Conservation (phyloP, 768 basidiomycete species). For the Mycena metata region DNA sequence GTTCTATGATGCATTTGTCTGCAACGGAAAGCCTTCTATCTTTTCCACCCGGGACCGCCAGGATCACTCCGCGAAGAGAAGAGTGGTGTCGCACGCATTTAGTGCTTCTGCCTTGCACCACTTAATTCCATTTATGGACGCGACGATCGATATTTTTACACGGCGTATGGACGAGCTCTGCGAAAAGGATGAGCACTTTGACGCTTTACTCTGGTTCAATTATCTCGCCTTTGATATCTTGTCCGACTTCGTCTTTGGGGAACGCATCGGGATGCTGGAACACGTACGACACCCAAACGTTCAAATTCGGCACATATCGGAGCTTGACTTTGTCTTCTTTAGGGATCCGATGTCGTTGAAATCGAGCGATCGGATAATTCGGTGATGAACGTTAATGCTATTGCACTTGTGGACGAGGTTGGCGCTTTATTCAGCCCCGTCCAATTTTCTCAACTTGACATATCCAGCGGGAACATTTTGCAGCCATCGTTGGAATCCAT, state of each 20-base stretch:
- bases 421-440: not conserved
- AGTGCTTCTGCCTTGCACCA: constrained; percentile 40
- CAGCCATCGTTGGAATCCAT: constrained; percentile 46
- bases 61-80: too few species aligned
- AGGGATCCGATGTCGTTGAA: constrained; percentile 46
- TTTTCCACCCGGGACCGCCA: constrained; percentile 48
- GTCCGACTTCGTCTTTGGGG: constrained; percentile 51
- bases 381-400: constrained; percentile 41
- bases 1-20: constrained; percentile 51
- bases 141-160: constrained; percentile 34
- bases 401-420: constrained; percentile 47
- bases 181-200: constrained; percentile 36
- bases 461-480: constrained; percentile 46
- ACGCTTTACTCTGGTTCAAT: constrained; percentile 50
- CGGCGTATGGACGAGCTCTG: constrained; percentile 42
- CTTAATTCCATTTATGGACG: constrained; percentile 40
- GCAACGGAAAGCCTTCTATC: constrained; percentile 44
- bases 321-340: not conserved
- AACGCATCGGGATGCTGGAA: constrained; percentile 49
- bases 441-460: not conserved
- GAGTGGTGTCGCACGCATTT: constrained; percentile 47
- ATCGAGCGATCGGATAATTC: constrained; percentile 39
- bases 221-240: constrained; percentile 51
- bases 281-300: constrained; percentile 30
- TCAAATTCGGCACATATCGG: not conserved